Percentiles rank a stretch among this genome's conserved stretches.
Conservation (phyloP, 371 early-diverging fungal genomes). For the Syncephalastrum monosporum region DNA sequence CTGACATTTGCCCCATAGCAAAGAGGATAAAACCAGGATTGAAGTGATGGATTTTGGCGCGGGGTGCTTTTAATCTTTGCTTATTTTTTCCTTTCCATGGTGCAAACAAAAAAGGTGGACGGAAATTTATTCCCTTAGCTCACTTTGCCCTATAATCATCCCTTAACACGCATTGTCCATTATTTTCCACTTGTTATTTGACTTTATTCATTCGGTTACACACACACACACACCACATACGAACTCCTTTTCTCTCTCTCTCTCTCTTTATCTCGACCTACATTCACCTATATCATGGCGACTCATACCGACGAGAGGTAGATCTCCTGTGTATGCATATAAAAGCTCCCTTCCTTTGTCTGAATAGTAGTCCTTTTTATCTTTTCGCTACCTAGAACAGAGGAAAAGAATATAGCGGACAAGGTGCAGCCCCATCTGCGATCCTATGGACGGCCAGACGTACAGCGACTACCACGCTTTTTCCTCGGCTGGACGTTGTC, state of each 20-base stretch:
- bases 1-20: not conserved
- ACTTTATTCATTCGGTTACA: no score
- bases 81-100: not conserved
- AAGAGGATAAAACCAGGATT: not conserved
- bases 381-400: conserved; percentile 6
- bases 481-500: conserved; percentile 24
- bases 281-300: conserved; percentile 3
- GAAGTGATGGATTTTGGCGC: not conserved
- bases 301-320: conserved; percentile 6
- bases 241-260: not conserved
- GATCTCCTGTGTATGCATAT: conserved; percentile 2
- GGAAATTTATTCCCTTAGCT: no score
- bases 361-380: not conserved
- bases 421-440: conserved; percentile 3
- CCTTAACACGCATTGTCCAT: no score
- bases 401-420: conserved; percentile 4
- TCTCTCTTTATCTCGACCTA: not conserved
- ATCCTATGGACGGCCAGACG: conserved; percentile 9
- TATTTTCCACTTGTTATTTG: no score
- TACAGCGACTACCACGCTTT: conserved; percentile 10
- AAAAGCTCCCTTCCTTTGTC: not conserved
- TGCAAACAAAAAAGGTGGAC: no score
- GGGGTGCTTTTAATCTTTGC: no score
- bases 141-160: no score
- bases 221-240: not conserved